Evolutionary conservation across 192 early-diverging fungal species (phyloP), one percentile per base, ranked within the genome.

Genomic region (Coemansia sp.): DNA sequence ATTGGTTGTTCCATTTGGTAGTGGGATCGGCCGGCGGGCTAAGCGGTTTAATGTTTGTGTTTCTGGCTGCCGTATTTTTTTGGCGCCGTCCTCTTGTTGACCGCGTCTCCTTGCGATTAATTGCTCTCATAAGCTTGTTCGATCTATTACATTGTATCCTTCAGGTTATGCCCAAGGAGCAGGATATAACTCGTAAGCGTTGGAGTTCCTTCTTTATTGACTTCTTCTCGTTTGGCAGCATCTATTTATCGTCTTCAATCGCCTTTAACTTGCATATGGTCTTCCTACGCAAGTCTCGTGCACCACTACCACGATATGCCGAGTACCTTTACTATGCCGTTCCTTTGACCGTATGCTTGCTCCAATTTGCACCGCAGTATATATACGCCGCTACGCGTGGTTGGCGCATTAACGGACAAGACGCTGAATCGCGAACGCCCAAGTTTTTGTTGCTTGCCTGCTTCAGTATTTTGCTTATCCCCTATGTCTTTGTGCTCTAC

Each of bases 231-330:
- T 68, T 24, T 1, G 21, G 51, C 9, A 66, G 67, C 44, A 63
- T 72, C 5, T 78, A 78, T 16, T 36, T 78, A 41, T 78, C 76
- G 16, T 66, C 70, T 3, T 59, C 76, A 1, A 73, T 78, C 40
- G 76, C 76, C 5, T 78, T 73, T 34, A 78, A 78, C 40, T 24
- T 78, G 51, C 76, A 78, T 11, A 78, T 78, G 70, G 44, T 64
- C 3, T 78, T 78, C 36, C 64, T 69, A 3, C 67, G 70, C 27
- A 66, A 45, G 13, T 69, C 66, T 6, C 62, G 50, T 4, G 40
- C 33, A 6, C 63, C 63, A 6, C 42, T 78, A 9, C 76, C 76
- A 8, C 27, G 48, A 14, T 78, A 78, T 42, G 51, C 54, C 13
- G 70, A 78, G 53, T 69, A 68, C 31, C 27, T 78, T 34, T 78